Conservation (phyloP, 1,139 yeast species). For the Scheffersomyces titani region DNA sequence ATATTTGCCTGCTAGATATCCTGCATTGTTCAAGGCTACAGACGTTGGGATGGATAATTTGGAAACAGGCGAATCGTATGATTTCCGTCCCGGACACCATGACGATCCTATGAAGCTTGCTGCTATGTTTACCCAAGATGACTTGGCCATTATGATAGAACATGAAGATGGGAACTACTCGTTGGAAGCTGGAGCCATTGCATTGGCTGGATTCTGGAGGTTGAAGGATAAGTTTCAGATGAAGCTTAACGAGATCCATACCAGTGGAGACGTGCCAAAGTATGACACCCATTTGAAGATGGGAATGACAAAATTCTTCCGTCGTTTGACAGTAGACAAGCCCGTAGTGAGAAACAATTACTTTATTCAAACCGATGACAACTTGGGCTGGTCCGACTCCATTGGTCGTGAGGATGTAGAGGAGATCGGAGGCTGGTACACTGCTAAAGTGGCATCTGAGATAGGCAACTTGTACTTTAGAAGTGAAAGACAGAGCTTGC, state of each 20-base stretch:
- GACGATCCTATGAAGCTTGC: conserved; percentile 63
- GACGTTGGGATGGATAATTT: conserved; percentile 50
- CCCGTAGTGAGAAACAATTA: conserved; percentile 69
- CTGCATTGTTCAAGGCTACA: conserved; percentile 50
- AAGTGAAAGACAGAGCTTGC: conserved; percentile 68
- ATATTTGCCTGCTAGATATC: conserved; percentile 60
- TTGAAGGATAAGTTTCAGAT: conserved; percentile 54
- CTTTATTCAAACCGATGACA: conserved; percentile 63
- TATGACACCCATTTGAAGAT: conserved; percentile 55
- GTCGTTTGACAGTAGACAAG: conserved; percentile 51
- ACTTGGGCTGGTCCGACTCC: conserved; percentile 63
- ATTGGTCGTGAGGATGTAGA: conserved; percentile 57
- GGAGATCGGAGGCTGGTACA: conserved; percentile 58
- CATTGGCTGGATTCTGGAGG: conserved; percentile 68
- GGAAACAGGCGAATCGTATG: conserved; percentile 53
- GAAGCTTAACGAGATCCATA: conserved; percentile 60
- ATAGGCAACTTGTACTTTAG: conserved; percentile 53
- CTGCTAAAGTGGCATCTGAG: conserved; percentile 52
- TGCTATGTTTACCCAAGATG: conserved; percentile 64
- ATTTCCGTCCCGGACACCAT: conserved; percentile 27
- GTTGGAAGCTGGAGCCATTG: conserved; percentile 60
- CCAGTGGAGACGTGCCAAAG: conserved; percentile 67
- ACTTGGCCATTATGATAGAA: conserved; percentile 66
- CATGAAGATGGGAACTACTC: conserved; percentile 54
- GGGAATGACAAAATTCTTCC: conserved; percentile 68